These are phyloP conservation scores for Dichomitus squalens DNA, from an alignment of 1,284 basidiomycete genomes.

Conservation along the genomic window DNA sequence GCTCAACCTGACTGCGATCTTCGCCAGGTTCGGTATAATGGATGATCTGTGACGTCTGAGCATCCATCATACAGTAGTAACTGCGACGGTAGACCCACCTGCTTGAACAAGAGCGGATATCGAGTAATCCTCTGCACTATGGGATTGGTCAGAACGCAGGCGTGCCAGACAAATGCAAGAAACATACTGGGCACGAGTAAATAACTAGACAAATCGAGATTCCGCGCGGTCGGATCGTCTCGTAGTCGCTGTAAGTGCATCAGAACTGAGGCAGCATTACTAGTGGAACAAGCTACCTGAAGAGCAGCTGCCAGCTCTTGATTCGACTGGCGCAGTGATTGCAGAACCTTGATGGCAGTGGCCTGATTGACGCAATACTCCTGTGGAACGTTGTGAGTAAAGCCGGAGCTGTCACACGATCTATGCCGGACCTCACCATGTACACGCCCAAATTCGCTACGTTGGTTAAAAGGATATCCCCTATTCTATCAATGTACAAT, in stretches of 20 bases:
- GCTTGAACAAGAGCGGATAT: constrained; percentile 73
- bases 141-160: constrained; percentile 54
- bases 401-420: background rate
- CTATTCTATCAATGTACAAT: constrained; percentile 87
- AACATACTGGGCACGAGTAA: constrained; percentile 87
- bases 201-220: constrained; percentile 89
- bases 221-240: constrained; percentile 77
- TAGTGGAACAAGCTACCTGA: constrained; percentile 44
- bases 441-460: constrained; percentile 82
- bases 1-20: constrained; percentile 57
- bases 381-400: background rate
- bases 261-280: background rate
- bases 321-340: constrained; percentile 72
- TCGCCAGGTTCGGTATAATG: constrained; percentile 72
- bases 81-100: constrained; percentile 64
- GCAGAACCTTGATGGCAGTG: constrained; percentile 72
- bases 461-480: constrained; percentile 80
- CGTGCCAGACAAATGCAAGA: constrained; percentile 39
- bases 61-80: too few species aligned
- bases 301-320: constrained; percentile 71
- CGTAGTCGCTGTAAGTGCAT: constrained; percentile 53
- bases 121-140: constrained; percentile 94
- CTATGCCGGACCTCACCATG: constrained; percentile 53
- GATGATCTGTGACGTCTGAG: constrained; percentile 56
- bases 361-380: constrained; percentile 92